Base-by-base conservation (phyloP, 495 filamentous ascomycete genomes). In the Hapsidospora chrysogenum region DNA sequence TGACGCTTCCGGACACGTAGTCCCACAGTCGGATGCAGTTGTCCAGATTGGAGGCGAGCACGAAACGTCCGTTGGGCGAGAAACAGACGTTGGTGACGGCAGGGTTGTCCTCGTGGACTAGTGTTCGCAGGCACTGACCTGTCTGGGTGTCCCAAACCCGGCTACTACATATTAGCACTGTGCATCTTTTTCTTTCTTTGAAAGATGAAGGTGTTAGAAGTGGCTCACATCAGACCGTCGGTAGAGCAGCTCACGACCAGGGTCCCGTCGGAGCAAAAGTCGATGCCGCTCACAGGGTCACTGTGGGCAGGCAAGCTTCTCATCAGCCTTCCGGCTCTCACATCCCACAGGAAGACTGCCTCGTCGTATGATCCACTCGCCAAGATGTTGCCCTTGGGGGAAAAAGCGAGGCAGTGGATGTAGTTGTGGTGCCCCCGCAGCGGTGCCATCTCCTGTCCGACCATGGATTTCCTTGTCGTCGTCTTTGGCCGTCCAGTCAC, bases 81-180 rank as follows among this genome's bases (percentile, higher is more conserved):
- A 96, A 97, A 43, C 77, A 76, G 20, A 94, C 89, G 25, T 72
- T 76, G n/a, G 80, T 82, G 0, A 94, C 84, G 8, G 85, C 74
- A 1, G 85, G 81, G 52, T 92, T 92, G 55, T 96, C 92, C 57
- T 95, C 89, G 63, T 95, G 83, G 4, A 97, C 83, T 4, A 97
- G 64, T 0, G 89, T 97, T 18, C 83, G 74, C 9, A 97, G 66
- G 61, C 89, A 97, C 57, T 96, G 92, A 4, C 92, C 92, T 13
- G 87, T 92, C 20, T 76, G 74, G 4, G 92, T 93, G 48, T 97
- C 89, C 89, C 89, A 97, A 36, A 97, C 75, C 23, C 89, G 67
- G 37, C 70, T 76, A 35, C 17, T 17, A 13, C 7, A 0, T n/a
- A 41, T 42, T 31, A 47, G 43, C 37, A 33, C 17, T 29, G 9